phyloP scores from a whole-genome alignment of 2,329 filamentous ascomycete genomes.

The Elsinoe necatrix region DNA sequence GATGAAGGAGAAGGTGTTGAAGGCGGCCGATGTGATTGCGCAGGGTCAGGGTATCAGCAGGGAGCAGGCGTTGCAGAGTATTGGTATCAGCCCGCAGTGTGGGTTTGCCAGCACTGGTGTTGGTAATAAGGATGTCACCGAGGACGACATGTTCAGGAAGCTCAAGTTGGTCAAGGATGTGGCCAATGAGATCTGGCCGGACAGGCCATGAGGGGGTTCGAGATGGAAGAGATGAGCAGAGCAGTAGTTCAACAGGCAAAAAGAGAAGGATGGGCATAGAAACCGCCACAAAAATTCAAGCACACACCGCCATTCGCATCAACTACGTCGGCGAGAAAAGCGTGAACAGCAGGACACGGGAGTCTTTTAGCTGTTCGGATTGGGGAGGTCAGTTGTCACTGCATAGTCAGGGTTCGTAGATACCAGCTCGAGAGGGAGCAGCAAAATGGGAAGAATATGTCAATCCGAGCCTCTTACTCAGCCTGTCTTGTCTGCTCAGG shows the following conservation, averaged over 20 bases:
- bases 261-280: neutral
- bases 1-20: slow-evolving; percentile 28
- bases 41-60: slow-evolving; percentile 30
- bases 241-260: slow-evolving; percentile 8
- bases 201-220: slow-evolving; percentile 21
- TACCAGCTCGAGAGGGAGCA: slow-evolving; percentile 4
- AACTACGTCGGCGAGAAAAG: neutral
- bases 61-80: slow-evolving; percentile 32
- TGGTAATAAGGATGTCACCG: slow-evolving; percentile 31
- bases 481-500: too few relatives aligned
- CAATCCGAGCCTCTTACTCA: too few relatives aligned
- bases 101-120: slow-evolving; percentile 32
- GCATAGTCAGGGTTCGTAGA: neutral
- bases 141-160: slow-evolving; percentile 34
- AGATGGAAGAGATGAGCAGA: neutral
- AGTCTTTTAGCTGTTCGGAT: neutral
- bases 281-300: neutral
- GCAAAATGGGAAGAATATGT: neutral
- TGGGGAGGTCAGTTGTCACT: neutral
- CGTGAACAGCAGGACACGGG: neutral
- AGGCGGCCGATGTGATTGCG: slow-evolving; percentile 32
- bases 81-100: slow-evolving; percentile 33
- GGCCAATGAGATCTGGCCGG: slow-evolving; percentile 31
- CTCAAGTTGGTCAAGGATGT: slow-evolving; percentile 30
- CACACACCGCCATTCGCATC: neutral